Percentiles rank a stretch among this genome's conserved stretches.
Conservation (phyloP, 352 stramenopile genomes). For the Thalassiosira delicatula region DNA sequence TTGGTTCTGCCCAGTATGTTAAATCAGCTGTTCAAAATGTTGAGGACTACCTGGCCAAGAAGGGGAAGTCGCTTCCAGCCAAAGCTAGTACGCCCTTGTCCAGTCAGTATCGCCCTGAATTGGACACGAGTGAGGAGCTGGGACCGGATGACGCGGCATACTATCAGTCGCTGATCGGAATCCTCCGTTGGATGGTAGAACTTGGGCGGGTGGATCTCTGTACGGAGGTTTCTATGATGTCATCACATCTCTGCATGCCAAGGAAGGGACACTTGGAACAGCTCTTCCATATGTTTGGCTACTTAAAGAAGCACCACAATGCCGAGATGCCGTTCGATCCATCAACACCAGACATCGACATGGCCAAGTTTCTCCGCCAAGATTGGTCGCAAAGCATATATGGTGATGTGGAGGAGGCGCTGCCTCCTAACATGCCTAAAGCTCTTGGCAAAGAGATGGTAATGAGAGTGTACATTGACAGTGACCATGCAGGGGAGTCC, state of each 20-base stretch:
- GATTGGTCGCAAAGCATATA: neutral
- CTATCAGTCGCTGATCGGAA: slow-evolving; percentile 55
- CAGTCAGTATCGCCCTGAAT: slow-evolving; percentile 48
- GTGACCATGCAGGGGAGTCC: slow-evolving; percentile 34
- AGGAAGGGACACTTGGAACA: slow-evolving; percentile 48
- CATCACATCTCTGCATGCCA: slow-evolving; percentile 49
- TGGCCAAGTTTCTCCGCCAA: neutral
- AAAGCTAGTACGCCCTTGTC: slow-evolving; percentile 2
- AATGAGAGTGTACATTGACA: slow-evolving; percentile 31
- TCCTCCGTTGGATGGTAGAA: slow-evolving; percentile 61
- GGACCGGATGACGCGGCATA: slow-evolving; percentile 24
- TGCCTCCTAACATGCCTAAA: slow-evolving; percentile 8
- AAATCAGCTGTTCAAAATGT: slow-evolving; percentile 49
- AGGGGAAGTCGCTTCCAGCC: neutral
- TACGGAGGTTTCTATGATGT: slow-evolving; percentile 58
- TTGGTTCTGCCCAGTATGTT: slow-evolving; percentile 59
- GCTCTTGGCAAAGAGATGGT: neutral
- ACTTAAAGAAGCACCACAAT: slow-evolving; percentile 51
- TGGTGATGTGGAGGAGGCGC: neutral
- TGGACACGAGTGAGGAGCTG: slow-evolving; percentile 52
- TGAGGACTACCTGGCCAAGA: slow-evolving; percentile 27
- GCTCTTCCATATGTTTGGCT: slow-evolving; percentile 51
- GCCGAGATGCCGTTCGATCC: neutral
- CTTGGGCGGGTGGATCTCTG: slow-evolving; percentile 53
- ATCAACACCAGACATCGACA: neutral